phyloP scores from a whole-genome alignment of 148 eudicot species.

The Arctostaphylos glauca region DNA sequence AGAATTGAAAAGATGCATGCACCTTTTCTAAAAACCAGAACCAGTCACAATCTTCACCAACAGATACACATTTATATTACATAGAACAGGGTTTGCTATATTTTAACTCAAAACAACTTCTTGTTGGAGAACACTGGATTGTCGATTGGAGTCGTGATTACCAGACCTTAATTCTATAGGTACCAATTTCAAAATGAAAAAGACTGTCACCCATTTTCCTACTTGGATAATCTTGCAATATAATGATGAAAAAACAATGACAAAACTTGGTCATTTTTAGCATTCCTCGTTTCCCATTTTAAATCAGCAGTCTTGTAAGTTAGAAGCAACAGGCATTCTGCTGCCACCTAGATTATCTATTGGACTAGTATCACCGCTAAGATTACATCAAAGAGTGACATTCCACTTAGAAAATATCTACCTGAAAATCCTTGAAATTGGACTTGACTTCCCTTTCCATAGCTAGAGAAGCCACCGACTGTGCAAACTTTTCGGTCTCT shows the following conservation, averaged over 20 bases:
- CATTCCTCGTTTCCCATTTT: no score
- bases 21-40: not conserved
- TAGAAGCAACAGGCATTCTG: no score
- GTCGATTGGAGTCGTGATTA: not conserved
- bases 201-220: not conserved
- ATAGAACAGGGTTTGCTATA: not conserved
- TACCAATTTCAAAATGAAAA: not conserved
- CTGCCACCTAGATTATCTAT: no score
- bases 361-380: no score
- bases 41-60: not conserved
- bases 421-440: constrained; percentile 82
- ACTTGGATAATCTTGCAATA: no score
- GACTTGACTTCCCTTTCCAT: constrained; percentile 73
- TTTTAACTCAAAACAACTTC: not conserved
- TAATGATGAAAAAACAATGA: no score
- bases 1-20: not conserved
- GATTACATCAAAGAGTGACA: no score
- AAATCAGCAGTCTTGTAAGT: not conserved
- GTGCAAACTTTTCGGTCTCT: constrained; percentile 78
- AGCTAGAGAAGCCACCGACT: constrained; percentile 77
- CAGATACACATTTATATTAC: not conserved
- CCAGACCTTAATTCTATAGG: not conserved
- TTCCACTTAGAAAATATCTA: constrained; percentile 21
- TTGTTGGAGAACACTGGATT: no score
- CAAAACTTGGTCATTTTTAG: no score